A percentile compares a stretch with the other conserved stretches of the same genome.
These are phyloP conservation scores for Citropsis articulata DNA, from an alignment of 345 rosid genomes.

Conservation along the genomic window DNA sequence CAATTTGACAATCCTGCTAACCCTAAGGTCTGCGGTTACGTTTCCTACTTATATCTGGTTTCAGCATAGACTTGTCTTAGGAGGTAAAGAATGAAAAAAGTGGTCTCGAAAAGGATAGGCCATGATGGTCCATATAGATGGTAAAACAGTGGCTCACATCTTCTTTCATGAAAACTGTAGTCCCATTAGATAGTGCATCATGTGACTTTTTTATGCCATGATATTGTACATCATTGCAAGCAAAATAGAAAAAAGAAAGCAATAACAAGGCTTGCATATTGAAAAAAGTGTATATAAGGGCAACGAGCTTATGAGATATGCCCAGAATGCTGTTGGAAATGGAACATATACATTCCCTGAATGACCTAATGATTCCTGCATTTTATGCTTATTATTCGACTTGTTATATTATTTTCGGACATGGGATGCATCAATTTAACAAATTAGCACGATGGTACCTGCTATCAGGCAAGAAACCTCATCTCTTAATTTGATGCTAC, in stretches of 20 bases:
- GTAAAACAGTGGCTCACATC: background rate
- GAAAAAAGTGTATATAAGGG: background rate
- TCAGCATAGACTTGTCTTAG: background rate
- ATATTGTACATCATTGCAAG: background rate
- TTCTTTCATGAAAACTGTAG: background rate
- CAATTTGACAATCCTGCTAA: conserved; percentile 93
- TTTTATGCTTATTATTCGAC: background rate
- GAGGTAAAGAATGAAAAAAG: background rate
- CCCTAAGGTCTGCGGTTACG: conserved; percentile 54
- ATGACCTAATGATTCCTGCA: background rate
- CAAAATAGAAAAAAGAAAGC: background rate
- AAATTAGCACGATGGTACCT: background rate
- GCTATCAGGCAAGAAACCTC: background rate
- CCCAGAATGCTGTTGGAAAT: background rate
- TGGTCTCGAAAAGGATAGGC: background rate
- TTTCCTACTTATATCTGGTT: background rate
- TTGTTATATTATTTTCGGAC: background rate
- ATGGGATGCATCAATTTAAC: background rate
- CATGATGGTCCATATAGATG: background rate
- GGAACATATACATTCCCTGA: background rate
- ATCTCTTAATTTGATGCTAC: background rate
- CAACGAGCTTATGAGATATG: background rate
- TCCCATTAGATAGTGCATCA: background rate
- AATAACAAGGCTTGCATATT: background rate
- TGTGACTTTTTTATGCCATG: background rate